A percentile compares a stretch with the other conserved stretches of the same genome.
These are phyloP conservation scores for Raddia distichophylla DNA, from an alignment of 176 grass and related monocot species.

Conservation along the genomic window DNA sequence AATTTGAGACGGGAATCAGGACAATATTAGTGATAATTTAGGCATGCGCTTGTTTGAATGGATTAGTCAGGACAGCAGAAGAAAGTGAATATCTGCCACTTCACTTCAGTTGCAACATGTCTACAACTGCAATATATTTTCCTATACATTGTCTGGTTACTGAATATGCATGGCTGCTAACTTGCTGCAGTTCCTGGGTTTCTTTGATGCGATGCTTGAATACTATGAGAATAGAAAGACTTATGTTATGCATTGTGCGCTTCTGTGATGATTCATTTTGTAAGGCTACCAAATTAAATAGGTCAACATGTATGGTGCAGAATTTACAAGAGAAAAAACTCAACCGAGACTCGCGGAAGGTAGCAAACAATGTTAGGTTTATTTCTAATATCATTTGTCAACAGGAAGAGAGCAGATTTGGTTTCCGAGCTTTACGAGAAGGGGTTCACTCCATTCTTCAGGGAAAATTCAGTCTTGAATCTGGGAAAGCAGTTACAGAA, in stretches of 20 bases:
- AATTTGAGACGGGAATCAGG: neutral
- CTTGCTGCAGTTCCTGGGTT: slow-evolving; percentile 51
- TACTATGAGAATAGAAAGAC: slow-evolving; percentile 66
- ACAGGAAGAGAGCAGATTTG: slow-evolving; percentile 55
- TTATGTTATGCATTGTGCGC: neutral
- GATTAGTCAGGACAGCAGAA: slow-evolving; percentile 43
- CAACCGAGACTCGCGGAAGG: slow-evolving; percentile 48
- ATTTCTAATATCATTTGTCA: slow-evolving; percentile 41
- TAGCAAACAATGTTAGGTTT: slow-evolving; percentile 59
- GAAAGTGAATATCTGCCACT: slow-evolving; percentile 40
- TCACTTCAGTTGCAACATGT: no score
- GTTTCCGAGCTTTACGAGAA: slow-evolving; percentile 54
- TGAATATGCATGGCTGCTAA: neutral
- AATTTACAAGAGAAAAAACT: slow-evolving; percentile 52
- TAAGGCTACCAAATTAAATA: neutral
- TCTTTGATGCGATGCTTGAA: slow-evolving; percentile 46
- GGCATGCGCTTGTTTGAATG: slow-evolving; percentile 65
- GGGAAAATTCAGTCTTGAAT: slow-evolving; percentile 10
- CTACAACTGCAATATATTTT: neutral
- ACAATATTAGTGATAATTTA: neutral
- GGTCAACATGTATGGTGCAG: slow-evolving; percentile 28
- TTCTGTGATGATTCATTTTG: neutral
- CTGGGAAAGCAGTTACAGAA: slow-evolving; percentile 28
- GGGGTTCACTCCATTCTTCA: slow-evolving; percentile 62
- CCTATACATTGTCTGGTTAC: neutral